phyloP scores from a whole-genome alignment of 1,139 yeast genomes.

The Eremothecium cymbalariae region DNA sequence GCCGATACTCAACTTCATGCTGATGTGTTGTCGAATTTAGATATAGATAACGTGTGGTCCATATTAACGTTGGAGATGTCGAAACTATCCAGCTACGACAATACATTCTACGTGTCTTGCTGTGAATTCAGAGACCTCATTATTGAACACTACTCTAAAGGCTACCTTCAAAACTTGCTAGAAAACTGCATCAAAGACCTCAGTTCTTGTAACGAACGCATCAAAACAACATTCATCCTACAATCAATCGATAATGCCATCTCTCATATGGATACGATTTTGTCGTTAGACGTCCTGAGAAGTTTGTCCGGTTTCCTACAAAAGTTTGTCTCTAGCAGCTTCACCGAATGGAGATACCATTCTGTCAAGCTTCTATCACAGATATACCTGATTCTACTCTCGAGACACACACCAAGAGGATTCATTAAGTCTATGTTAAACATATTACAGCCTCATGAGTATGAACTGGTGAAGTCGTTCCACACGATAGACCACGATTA shows the following conservation, averaged over 20 bases:
- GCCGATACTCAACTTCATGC: constrained; percentile 9
- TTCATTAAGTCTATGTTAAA: constrained; percentile 8
- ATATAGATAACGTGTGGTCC: constrained; percentile 17
- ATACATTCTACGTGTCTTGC: constrained; percentile 21
- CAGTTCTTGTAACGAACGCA: constrained; percentile 5
- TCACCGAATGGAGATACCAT: constrained; percentile 11
- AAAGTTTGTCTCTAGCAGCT: constrained; percentile 6
- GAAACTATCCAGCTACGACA: constrained; percentile 19
- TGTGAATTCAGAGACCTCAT: constrained; percentile 22
- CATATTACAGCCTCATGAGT: constrained; percentile 6
- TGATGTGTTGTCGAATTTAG: constrained; percentile 6
- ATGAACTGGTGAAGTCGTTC: constrained; percentile 9
- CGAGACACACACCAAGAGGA: constrained; percentile 7
- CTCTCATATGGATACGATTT: constrained; percentile 1
- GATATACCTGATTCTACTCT: constrained; percentile 2
- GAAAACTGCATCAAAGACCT: constrained; percentile 7
- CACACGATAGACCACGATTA: constrained; percentile 6
- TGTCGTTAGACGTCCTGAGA: constrained; percentile 5
- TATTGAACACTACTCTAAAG: constrained; percentile 5
- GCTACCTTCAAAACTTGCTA: constrained; percentile 3
- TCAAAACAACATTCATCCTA: constrained; percentile 6
- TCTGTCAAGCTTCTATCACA: constrained; percentile 7
- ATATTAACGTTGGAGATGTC: constrained; percentile 15
- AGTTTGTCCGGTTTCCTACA: constrained; percentile 5
- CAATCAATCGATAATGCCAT: constrained; percentile 3